Conservation (phyloP, 2,329 filamentous ascomycete species). For the Eurotiales sp. region DNA sequence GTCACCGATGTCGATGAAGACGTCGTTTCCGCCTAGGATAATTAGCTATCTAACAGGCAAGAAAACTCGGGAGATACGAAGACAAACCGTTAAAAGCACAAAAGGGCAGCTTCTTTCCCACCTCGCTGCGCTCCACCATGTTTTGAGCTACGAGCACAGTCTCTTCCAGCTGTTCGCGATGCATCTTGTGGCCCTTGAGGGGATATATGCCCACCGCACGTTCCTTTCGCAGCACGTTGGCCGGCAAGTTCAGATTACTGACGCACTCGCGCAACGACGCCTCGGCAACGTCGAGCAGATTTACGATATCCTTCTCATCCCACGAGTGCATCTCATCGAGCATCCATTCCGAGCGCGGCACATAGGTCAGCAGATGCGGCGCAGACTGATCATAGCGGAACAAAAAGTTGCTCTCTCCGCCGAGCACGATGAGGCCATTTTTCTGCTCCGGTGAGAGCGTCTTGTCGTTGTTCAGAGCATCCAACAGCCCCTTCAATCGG, state of each 20-base stretch:
- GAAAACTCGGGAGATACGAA: no score
- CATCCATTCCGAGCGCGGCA: slow-evolving; percentile 56
- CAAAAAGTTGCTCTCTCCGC: slow-evolving; percentile 93
- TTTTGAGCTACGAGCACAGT: slow-evolving; percentile 93
- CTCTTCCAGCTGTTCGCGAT: slow-evolving; percentile 88
- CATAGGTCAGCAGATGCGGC: slow-evolving; percentile 64
- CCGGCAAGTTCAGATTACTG: slow-evolving; percentile 72
- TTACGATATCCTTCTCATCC: slow-evolving; percentile 64
- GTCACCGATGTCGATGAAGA: slow-evolving; percentile 98
- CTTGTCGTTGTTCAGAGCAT: slow-evolving; percentile 65
- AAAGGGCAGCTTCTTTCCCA: slow-evolving; percentile 71
- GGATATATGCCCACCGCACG: slow-evolving; percentile 77
- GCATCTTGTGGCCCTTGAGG: slow-evolving; percentile 62
- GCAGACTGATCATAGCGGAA: slow-evolving; percentile 70
- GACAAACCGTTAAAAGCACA: slow-evolving; percentile 86
- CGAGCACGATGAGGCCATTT: slow-evolving; percentile 82
- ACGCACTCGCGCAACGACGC: slow-evolving; percentile 78
- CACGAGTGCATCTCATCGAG: slow-evolving; percentile 53
- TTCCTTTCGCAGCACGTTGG: slow-evolving; percentile 79
- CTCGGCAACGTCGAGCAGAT: slow-evolving; percentile 86
- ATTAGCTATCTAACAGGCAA: neutral
- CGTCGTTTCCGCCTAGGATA: slow-evolving; percentile 71
- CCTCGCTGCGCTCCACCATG: slow-evolving; percentile 75
- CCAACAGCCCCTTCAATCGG: slow-evolving; percentile 79
- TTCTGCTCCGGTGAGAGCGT: slow-evolving; percentile 64